Evolutionary conservation across 768 basidiomycete genomes (phyloP), one percentile per base, ranked within the genome.

Genomic region (Saitozyma podzolica): DNA sequence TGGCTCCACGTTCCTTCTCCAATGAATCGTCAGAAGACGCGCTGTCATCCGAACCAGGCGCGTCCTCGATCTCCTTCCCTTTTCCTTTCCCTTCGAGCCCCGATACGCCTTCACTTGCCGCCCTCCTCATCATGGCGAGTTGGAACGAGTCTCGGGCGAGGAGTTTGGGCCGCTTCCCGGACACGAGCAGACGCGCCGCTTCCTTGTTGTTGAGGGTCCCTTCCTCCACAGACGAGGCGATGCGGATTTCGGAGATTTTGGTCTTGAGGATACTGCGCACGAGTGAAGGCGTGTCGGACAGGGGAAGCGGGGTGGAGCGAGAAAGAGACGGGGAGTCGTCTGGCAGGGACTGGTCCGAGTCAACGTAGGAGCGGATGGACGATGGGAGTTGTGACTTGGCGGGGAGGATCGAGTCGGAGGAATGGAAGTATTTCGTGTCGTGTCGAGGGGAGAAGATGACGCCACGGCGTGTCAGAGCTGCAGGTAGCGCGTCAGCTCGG

Each of bases 181-280:
- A 65, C n/a, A 75, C 68, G 0, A 67, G 11, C 42, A 69, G 51
- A 20, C 77, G 54, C 8, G 76, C 72, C 9, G 72, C 62, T 56
- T 78, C 77, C 54, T 77, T 74, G 58, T 78, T 78, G 43, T 69
- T 64, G 52, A 69, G 49, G 11, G 74, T 77, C 5, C 75, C 77
- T 66, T 75, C 73, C 42, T 77, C 75, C 2, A 75, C 77, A 1
- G 68, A 68, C 0, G 70, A 47, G 3, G 74, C 76, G 11, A 77
- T 20, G 6, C 74, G 63, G 45, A 78, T 77, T 48, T 72, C 57
- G 29, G 66, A 56, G 11, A 50, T 43, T 0, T 62, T 62, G 7
- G 56, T 40, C 61, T 72, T 73, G 19, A 76, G 62, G 37, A 76
- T 73, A 43, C 67, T 61, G 10, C 64, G 57, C 6, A 65, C 55